These are phyloP conservation scores for Sporothrix brunneoviolacea DNA, from an alignment of 2,329 filamentous ascomycete species.

Conservation along the genomic window DNA sequence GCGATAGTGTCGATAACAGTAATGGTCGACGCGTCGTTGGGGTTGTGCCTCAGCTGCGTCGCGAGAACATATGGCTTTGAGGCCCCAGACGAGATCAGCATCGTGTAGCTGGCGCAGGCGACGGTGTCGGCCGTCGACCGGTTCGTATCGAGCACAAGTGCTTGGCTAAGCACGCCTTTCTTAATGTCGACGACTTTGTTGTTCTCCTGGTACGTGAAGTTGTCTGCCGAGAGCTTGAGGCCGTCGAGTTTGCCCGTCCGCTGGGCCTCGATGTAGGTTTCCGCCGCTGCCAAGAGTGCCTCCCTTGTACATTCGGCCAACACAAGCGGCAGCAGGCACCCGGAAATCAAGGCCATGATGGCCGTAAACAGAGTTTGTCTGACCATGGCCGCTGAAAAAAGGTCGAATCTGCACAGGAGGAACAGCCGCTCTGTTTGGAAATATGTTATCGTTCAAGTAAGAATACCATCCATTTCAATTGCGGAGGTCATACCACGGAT, in stretches of 20 bases:
- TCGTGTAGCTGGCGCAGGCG: slow-evolving; percentile 32
- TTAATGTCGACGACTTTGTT: slow-evolving; percentile 20
- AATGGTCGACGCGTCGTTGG: slow-evolving; percentile 22
- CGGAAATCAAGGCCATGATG: no score
- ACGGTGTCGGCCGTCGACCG: slow-evolving; percentile 25
- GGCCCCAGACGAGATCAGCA: slow-evolving; percentile 28
- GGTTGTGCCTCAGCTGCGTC: slow-evolving; percentile 29
- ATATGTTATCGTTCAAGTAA: no score
- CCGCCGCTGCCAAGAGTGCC: slow-evolving; percentile 21
- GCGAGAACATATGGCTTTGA: slow-evolving; percentile 28
- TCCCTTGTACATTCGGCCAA: slow-evolving; percentile 24
- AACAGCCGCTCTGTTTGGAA: background rate
- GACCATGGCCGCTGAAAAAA: no score
- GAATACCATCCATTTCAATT: no score
- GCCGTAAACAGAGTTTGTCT: no score
- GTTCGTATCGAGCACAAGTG: slow-evolving; percentile 20
- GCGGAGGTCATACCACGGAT: no score
- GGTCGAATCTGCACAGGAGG: no score
- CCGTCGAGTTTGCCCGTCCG: slow-evolving; percentile 18
- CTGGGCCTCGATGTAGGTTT: slow-evolving; percentile 22
- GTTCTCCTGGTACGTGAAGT: slow-evolving; percentile 24
- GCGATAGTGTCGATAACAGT: slow-evolving; percentile 29
- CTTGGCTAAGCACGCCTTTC: slow-evolving; percentile 13
- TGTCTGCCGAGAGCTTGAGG: slow-evolving; percentile 19
- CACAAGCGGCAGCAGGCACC: background rate